Conservation (phyloP, 805 yeast genomes). For the Starmerella cellae region DNA sequence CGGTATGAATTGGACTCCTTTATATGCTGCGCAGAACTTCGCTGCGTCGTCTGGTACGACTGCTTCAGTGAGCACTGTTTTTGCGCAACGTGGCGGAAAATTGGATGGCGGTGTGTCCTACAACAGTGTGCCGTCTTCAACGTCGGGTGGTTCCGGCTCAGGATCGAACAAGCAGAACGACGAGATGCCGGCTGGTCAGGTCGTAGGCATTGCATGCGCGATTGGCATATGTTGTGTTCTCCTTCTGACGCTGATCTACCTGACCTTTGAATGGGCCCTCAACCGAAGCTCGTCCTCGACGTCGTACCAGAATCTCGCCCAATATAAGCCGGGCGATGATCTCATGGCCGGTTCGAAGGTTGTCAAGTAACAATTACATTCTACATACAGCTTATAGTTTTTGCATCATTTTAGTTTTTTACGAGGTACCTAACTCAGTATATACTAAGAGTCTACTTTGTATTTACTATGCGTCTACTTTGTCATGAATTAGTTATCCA, state of each 20-base stretch:
- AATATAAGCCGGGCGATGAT: conserved; percentile 4
- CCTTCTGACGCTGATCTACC: conserved; percentile 33
- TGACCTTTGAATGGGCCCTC: conserved; percentile 18
- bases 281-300: neutral
- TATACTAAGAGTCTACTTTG: no score
- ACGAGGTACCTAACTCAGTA: no score
- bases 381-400: neutral
- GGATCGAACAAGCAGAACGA: no score
- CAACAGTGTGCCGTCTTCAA: no score
- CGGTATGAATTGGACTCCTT: conserved; percentile 56
- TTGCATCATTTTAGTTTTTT: neutral
- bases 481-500: no score
- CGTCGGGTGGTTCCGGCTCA: no score
- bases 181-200: conserved; percentile 42
- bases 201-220: conserved; percentile 57
- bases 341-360: conserved; percentile 9
- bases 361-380: neutral
- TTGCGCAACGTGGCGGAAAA: conserved; percentile 22
- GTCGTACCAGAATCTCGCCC: conserved; percentile 16
- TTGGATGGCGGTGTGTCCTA: conserved; percentile 15
- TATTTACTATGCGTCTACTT: no score
- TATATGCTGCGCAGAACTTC: conserved; percentile 28
- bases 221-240: conserved; percentile 43
- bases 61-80: conserved; percentile 24
- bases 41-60: conserved; percentile 11